Evolutionary conservation across 164 flowering plant species (phyloP).

Genomic region (Saururus chinensis): DNA sequence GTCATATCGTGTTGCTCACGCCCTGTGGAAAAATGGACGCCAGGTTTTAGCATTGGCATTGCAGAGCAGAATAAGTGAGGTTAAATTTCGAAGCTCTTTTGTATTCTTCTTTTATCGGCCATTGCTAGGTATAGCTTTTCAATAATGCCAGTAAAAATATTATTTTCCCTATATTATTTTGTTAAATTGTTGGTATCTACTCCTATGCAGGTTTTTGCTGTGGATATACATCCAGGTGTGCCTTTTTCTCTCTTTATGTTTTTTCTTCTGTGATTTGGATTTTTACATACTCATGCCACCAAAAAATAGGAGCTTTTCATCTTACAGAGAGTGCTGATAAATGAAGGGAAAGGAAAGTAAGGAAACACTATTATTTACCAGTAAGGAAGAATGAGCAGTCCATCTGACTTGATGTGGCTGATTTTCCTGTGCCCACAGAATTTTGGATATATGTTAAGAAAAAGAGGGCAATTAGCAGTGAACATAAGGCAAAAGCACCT

Average conservation of each 20-base stretch:
- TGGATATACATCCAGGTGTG: conserved; percentile 89
- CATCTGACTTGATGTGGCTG: too few species aligned
- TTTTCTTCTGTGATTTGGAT: too few species aligned
- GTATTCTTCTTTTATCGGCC: background rate
- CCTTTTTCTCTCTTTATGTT: background rate
- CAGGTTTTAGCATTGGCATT: conserved; percentile 67
- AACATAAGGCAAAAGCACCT: too few species aligned
- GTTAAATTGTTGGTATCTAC: background rate
- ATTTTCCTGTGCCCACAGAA: too few species aligned
- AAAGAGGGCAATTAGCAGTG: too few species aligned
- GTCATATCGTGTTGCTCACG: conserved; percentile 70
- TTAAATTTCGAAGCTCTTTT: conserved; percentile 8
- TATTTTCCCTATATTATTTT: background rate
- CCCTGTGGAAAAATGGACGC: conserved; percentile 73
- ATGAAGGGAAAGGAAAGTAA: too few species aligned
- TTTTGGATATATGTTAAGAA: too few species aligned
- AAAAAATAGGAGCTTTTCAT: background rate
- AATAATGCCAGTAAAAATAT: too few species aligned
- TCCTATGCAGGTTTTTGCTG: conserved; percentile 57
- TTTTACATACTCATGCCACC: background rate
- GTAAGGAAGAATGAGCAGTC: too few species aligned
- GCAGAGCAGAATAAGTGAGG: conserved; percentile 89
- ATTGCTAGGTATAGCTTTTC: too few species aligned
- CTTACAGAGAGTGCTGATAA: too few species aligned
- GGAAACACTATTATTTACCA: too few species aligned